These are phyloP conservation scores for Camellia sinensis DNA, from an alignment of 148 eudicot species.

Conservation along the genomic window DNA sequence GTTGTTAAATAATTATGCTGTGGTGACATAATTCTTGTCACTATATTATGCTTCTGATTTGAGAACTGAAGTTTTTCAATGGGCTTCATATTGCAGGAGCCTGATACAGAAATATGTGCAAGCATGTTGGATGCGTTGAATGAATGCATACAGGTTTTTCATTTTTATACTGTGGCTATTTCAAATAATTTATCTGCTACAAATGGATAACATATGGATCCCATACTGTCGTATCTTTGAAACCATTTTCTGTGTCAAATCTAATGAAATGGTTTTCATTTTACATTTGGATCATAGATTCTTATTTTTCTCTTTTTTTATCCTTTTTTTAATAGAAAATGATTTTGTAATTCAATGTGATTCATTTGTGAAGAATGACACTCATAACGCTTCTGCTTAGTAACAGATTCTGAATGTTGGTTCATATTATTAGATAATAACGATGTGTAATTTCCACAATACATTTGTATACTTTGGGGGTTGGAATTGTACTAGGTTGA, in stretches of 20 bases:
- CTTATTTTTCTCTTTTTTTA: background rate
- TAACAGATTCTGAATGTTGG: too few species aligned
- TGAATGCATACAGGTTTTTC: conserved; percentile 84
- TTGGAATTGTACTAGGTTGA: too few species aligned
- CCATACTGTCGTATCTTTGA: background rate
- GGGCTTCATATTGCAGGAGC: conserved; percentile 64
- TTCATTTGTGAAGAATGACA: too few species aligned
- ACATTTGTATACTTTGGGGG: too few species aligned
- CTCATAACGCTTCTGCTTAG: too few species aligned
- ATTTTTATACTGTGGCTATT: background rate
- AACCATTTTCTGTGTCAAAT: background rate
- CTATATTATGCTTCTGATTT: background rate
- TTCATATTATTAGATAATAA: too few species aligned
- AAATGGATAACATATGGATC: background rate
- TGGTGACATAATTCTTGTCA: background rate
- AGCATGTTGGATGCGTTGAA: conserved; percentile 90
- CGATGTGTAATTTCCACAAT: too few species aligned
- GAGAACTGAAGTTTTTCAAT: conserved; percentile 1
- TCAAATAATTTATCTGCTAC: background rate
- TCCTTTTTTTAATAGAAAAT: too few species aligned
- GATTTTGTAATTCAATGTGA: too few species aligned
- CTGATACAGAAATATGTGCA: conserved; percentile 92
- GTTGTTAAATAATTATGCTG: background rate
- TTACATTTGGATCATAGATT: background rate
- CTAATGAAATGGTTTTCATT: too few species aligned